Conservation (phyloP, 225 moss, liverwort and hornwort species). For the Rhytidiadelphus loreus region DNA sequence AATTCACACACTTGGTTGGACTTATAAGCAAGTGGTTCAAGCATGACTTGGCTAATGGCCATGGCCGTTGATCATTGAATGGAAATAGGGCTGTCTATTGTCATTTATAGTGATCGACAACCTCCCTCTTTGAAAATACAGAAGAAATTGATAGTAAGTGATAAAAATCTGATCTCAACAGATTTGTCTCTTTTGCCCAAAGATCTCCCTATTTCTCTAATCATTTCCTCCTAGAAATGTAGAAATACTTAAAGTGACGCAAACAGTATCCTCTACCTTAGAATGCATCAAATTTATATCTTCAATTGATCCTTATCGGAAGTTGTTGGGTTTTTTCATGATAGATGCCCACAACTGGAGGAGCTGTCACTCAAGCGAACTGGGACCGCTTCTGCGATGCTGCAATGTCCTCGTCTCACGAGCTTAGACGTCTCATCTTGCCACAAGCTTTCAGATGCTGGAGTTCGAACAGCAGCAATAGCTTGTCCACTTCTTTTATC, state of each 20-base stretch:
- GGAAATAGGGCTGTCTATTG: neutral
- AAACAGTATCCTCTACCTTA: neutral
- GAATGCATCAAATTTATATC: neutral
- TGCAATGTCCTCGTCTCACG: slow-evolving; percentile 77
- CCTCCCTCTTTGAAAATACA: neutral
- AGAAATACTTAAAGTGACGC: neutral
- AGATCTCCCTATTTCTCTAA: neutral
- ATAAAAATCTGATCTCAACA: neutral
- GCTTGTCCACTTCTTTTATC: slow-evolving; percentile 78
- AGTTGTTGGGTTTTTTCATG: neutral
- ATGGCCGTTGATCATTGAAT: neutral
- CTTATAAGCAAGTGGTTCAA: neutral
- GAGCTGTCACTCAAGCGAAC: slow-evolving; percentile 73
- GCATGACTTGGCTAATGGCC: neutral
- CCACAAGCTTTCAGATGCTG: slow-evolving; percentile 93
- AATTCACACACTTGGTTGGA: neutral
- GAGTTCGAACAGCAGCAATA: slow-evolving; percentile 82
- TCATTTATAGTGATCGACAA: neutral
- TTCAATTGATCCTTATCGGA: neutral
- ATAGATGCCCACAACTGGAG: slow-evolving; percentile 86
- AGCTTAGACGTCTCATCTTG: slow-evolving; percentile 80
- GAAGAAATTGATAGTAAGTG: neutral
- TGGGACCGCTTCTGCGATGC: slow-evolving; percentile 78
- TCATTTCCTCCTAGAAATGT: neutral
- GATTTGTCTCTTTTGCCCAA: neutral